Base-by-base conservation (phyloP, 2,329 filamentous ascomycete species). In the Penicillium sp. region DNA sequence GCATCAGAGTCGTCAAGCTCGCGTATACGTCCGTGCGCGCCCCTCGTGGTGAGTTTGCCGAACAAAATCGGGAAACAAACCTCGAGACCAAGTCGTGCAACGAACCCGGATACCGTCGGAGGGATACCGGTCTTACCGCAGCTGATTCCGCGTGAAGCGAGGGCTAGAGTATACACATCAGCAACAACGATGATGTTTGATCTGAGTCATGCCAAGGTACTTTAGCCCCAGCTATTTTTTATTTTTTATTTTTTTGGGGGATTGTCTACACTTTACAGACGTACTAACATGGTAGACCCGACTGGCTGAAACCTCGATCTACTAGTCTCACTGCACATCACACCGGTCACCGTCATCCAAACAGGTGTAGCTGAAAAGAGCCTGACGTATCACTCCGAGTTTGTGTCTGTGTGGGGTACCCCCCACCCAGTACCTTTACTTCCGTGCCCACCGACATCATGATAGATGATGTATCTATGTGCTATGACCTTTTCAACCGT, bases 1-100 rank as follows among this genome's bases (percentile, higher is more conserved):
- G 55, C 60, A 66, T 60, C 31, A 41, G 46, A 49, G 58, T 60
- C 57, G 45, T 61, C 58, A 63, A 65, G 55, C 52, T 60, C 57
- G 44, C 59, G 44, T 49, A 46, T 48, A 49, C 52, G 62, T 63
- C 64, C 56, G 63, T 64, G 64, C 64, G 53, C 49, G 31, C 33
- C 29, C 47, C 52, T 55, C 48, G 51, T 61, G 47, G 51, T 61
- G 47, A 45, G 53, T 53, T 53, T 59, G 50, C 54, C 51, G 53
- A 59, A 55, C 41, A n/a, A 48, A 52, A 48, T 63, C 48, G 59
- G 61, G 51, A 56, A 61, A 61, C 33, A 29, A 31, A 52, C 51
- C 56, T 55, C 56, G 53, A 57, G 52, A 62, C 51, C 52, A 55
- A 29, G 19, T 41, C 14, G 55, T 44, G 48, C 45, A 53, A 24